These are phyloP conservation scores for Emiliania huxleyi DNA, from an alignment of 78 protist genomes.

Conservation along the genomic window DNA sequence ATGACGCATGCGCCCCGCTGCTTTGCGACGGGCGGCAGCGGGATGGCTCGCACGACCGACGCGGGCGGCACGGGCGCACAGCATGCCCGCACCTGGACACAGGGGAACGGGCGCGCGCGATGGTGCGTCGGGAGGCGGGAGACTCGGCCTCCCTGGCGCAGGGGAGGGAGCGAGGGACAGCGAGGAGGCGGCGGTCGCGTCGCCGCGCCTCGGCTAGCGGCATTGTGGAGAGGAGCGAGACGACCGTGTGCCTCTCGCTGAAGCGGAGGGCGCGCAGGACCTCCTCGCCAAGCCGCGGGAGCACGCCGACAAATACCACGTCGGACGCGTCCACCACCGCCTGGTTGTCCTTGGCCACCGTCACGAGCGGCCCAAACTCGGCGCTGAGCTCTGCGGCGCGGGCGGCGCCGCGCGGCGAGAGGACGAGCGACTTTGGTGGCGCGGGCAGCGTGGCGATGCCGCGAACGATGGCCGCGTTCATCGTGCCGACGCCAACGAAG, in stretches of 20 bases:
- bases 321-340: conserved; percentile 20
- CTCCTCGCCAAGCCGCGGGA: not conserved
- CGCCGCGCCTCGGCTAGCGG: not conserved
- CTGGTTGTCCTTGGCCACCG: not conserved
- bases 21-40: conserved; percentile 36
- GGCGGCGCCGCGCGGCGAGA: not conserved
- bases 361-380: not conserved
- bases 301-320: conserved; percentile 17
- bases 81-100: not conserved
- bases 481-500: conserved; percentile 11
- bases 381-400: not conserved
- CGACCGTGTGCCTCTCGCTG: not conserved
- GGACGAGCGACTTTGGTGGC: not conserved
- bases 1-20: not conserved
- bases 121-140: too few relatives aligned
- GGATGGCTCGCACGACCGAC: conserved; percentile 13
- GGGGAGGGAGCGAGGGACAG: too few relatives aligned
- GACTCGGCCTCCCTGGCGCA: too few relatives aligned
- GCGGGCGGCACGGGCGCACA: not conserved
- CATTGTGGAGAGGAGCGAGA: conserved; percentile 17
- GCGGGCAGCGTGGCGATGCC: not conserved
- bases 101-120: too few relatives aligned
- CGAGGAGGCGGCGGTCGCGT: too few relatives aligned
- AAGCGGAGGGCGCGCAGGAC: not conserved
- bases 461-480: not conserved